phyloP scores from a whole-genome alignment of 202 grass and related monocot species.

The Panicum virgatum region DNA sequence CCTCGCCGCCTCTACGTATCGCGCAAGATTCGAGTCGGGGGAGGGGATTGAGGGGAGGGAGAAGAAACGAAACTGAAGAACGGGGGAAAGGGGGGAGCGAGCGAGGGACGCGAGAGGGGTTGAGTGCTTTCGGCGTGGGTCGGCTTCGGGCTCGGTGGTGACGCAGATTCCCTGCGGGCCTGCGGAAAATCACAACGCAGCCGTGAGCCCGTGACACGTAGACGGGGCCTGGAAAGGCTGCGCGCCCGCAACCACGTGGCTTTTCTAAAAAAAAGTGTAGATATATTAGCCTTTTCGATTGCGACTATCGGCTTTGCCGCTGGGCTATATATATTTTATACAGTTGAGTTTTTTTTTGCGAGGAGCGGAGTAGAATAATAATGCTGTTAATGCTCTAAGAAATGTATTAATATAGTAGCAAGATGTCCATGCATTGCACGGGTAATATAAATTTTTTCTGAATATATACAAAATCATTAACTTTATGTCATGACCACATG shows the following conservation, averaged over 20 bases:
- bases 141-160: conserved; percentile 19
- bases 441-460: too few species aligned
- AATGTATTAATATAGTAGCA: too few species aligned
- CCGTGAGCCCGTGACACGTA: neutral
- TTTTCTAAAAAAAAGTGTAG: neutral
- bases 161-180: conserved; percentile 20
- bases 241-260: conserved; percentile 6
- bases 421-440: too few species aligned
- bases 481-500: too few species aligned
- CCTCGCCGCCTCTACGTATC: neutral
- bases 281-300: neutral
- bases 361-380: too few species aligned
- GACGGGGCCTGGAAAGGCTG: neutral
- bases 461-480: too few species aligned
- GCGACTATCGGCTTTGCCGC: neutral
- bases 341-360: too few species aligned
- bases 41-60: neutral
- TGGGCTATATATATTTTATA: too few species aligned
- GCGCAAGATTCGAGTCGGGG: conserved; percentile 43
- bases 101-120: neutral
- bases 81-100: conserved; percentile 13
- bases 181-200: neutral
- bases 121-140: conserved; percentile 24
- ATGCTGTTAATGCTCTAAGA: too few species aligned
- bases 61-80: neutral